Evolutionary conservation across 192 early-diverging fungal genomes (phyloP), one percentile per base, ranked within the genome.

Genomic region (Umbelopsis sp.): DNA sequence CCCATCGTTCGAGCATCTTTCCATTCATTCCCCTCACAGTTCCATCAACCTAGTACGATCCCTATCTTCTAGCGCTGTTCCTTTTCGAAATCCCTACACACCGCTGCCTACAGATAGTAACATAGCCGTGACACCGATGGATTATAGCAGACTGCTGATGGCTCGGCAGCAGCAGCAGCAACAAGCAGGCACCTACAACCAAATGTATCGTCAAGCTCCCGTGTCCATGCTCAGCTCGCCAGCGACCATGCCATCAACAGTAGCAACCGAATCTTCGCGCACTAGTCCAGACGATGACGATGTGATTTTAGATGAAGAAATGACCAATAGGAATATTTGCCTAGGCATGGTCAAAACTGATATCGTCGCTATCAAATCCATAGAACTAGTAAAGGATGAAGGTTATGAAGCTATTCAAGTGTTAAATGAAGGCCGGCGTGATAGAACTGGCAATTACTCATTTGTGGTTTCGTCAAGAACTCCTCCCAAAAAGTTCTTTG

Each of bases 311-410:
- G 78, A 75, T 25, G 78, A 79, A 53, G 73, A 71, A 43, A 75
- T 71, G 72, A 67, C 59, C 20, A 68, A 71, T 9, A 38, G 25
- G 16, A 66, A 73, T 26, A 38, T 77, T 0, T 81, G 79, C 65
- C 43, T 81, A 9, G 79, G 79, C 20, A 76, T 81, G 74, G 9
- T 81, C 6, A 71, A 56, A 22, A 71, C 79, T 2, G 79, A 81
- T 54, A 65, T 81, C 5, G 75, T 81, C 25, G 53, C 69, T 22
- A 38, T 53, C 10, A 66, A 74, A 31, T n/a, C 62, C 6, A 43
- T 74, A 4, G 36, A 56, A 20, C 53, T 81, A n/a, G 29, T 54
- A 12, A 73, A 62, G 22, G 75, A 81, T 10, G 79, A 81, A 22
- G n/a, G 50, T 9, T 74, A 51, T 24, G 75, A 77, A 54, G 52